phyloP scores from a whole-genome alignment of 163 green algal species.

The Volvox carteri region DNA sequence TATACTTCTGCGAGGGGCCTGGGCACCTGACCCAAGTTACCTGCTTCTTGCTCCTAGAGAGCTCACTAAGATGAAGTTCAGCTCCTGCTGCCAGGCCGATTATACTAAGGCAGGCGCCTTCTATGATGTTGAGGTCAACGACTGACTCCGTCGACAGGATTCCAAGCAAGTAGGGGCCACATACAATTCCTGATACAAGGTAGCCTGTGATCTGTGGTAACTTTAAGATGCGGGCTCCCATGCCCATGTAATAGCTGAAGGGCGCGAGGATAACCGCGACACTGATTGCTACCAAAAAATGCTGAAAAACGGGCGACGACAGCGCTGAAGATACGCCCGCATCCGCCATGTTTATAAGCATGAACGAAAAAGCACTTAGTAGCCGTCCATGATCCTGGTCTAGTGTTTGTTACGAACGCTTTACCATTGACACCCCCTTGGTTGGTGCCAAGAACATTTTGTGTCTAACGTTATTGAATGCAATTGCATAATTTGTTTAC shows the following conservation, averaged over 20 bases:
- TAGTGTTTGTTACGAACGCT: too few species aligned
- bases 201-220: conserved; percentile 82
- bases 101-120: conserved; percentile 75
- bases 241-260: conserved; percentile 70
- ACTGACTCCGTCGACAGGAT: conserved; percentile 72
- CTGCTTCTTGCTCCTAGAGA: conserved; percentile 72
- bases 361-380: too few species aligned
- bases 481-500: too few species aligned
- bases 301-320: conserved; percentile 44
- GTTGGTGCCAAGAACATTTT: too few species aligned
- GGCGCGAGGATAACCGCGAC: conserved; percentile 70
- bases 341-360: neutral
- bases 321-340: too few species aligned
- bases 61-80: conserved; percentile 82
- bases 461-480: too few species aligned
- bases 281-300: conserved; percentile 63
- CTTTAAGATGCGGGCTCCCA: conserved; percentile 60
- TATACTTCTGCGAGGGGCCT: neutral
- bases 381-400: too few species aligned
- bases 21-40: conserved; percentile 11
- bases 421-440: too few species aligned
- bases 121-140: conserved; percentile 66
- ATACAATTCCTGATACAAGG: conserved; percentile 78
- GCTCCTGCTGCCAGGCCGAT: conserved; percentile 89
- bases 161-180: conserved; percentile 76